Conservation (phyloP, 2,329 filamentous ascomycete species). For the Chrysoporthe austroafricana region DNA sequence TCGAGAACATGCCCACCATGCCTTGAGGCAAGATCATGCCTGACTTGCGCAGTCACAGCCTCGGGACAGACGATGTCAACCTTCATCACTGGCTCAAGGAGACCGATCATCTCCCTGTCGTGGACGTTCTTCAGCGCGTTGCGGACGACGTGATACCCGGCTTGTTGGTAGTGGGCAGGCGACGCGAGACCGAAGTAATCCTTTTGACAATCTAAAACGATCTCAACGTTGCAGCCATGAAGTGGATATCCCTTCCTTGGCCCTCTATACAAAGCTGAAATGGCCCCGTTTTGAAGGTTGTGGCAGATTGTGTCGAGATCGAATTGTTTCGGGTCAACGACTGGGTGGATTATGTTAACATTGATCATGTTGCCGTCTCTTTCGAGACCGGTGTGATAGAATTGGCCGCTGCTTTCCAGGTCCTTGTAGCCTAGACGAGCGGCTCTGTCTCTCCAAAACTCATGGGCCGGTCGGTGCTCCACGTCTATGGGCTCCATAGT, state of each 20-base stretch:
- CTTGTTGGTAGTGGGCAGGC: constrained; percentile 69
- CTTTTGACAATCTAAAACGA: constrained; percentile 67
- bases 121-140: constrained; percentile 68
- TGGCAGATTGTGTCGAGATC: constrained; percentile 56
- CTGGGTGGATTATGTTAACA: constrained; percentile 59
- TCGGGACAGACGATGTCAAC: constrained; percentile 87
- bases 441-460: constrained; percentile 21
- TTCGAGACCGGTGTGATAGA: constrained; percentile 50
- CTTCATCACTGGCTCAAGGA: constrained; percentile 95
- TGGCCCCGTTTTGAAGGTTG: constrained; percentile 76
- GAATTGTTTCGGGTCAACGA: constrained; percentile 52
- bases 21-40: constrained; percentile 77
- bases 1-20: constrained; percentile 78
- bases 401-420: constrained; percentile 35
- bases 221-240: constrained; percentile 71
- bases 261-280: constrained; percentile 82
- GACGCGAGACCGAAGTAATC: constrained; percentile 71
- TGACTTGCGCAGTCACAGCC: constrained; percentile 75
- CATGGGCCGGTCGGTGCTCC: constrained; percentile 32
- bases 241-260: constrained; percentile 81
- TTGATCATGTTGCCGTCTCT: constrained; percentile 72
- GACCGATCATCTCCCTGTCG: constrained; percentile 56
- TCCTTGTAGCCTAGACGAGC: constrained; percentile 22
- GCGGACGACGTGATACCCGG: constrained; percentile 66
- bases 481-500: constrained; percentile 62